Evolutionary conservation across 2,329 filamentous ascomycete genomes (phyloP).

Genomic region (Phoma sp.): DNA sequence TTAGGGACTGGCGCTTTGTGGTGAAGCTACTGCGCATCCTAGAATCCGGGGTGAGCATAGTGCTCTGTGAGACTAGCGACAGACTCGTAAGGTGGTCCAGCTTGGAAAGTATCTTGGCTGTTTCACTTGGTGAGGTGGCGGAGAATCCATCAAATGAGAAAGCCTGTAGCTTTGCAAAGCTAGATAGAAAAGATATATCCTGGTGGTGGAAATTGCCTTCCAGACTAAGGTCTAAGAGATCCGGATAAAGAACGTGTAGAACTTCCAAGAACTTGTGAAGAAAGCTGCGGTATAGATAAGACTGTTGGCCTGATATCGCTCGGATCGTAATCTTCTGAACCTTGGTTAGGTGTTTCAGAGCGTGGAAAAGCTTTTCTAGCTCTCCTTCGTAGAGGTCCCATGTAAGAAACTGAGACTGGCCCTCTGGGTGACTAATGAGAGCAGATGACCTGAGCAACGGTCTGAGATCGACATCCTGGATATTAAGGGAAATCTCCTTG

Average conservation of each 20-base stretch:
- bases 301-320: slow-evolving; percentile 24
- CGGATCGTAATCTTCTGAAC: slow-evolving; percentile 32
- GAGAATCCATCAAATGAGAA: slow-evolving; percentile 41
- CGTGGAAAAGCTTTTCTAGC: slow-evolving; percentile 20
- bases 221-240: slow-evolving; percentile 27
- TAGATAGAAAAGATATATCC: slow-evolving; percentile 26
- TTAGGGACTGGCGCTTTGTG: slow-evolving; percentile 26
- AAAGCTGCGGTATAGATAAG: slow-evolving; percentile 38
- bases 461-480: slow-evolving; percentile 41
- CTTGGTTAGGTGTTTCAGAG: slow-evolving; percentile 27
- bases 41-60: slow-evolving; percentile 16
- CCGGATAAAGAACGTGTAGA: slow-evolving; percentile 24
- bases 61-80: slow-evolving; percentile 31
- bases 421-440: slow-evolving; percentile 1
- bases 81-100: slow-evolving; percentile 29
- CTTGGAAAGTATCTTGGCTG: slow-evolving; percentile 27
- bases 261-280: slow-evolving; percentile 24
- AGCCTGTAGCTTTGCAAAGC: slow-evolving; percentile 23
- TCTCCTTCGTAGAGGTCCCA: slow-evolving; percentile 39
- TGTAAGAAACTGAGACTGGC: slow-evolving; percentile 23
- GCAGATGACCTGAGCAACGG: slow-evolving; percentile 23
- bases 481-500: slow-evolving; percentile 27
- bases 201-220: slow-evolving; percentile 38
- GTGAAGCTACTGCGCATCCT: slow-evolving; percentile 21
- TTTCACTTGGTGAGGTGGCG: slow-evolving; percentile 24